Conservation (phyloP, 495 filamentous ascomycete species). For the Filosporella fistucella region DNA sequence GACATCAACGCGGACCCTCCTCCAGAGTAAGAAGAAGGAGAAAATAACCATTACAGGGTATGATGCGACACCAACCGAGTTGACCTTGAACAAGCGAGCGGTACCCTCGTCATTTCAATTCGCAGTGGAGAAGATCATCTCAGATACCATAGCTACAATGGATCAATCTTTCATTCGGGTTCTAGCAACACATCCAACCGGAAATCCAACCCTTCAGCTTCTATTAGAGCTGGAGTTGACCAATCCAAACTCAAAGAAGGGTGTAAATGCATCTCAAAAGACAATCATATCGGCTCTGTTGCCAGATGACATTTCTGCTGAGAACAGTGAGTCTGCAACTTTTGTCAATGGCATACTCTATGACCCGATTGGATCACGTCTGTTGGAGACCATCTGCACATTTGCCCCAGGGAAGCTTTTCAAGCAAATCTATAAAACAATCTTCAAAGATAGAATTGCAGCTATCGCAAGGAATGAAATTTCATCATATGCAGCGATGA, state of each 20-base stretch:
- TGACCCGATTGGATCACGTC: slow-evolving; percentile 79
- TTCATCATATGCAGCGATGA: slow-evolving; percentile 77
- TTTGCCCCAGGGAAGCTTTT: slow-evolving; percentile 82
- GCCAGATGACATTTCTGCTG: slow-evolving; percentile 57
- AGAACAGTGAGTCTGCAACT: slow-evolving; percentile 51
- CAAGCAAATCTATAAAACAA: slow-evolving; percentile 71
- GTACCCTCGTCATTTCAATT: slow-evolving; percentile 76
- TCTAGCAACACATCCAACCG: slow-evolving; percentile 80
- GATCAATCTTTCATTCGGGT: slow-evolving; percentile 71
- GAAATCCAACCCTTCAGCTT: slow-evolving; percentile 85
- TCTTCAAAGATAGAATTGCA: slow-evolving; percentile 70
- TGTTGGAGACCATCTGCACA: slow-evolving; percentile 79
- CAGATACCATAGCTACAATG: slow-evolving; percentile 62
- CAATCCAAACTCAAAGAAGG: slow-evolving; percentile 56
- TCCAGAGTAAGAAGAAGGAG: slow-evolving; percentile 90
- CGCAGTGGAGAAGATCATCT: slow-evolving; percentile 74
- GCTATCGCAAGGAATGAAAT: slow-evolving; percentile 82
- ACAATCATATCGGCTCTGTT: slow-evolving; percentile 59
- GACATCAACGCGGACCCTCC: slow-evolving; percentile 56
- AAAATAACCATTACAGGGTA: slow-evolving; percentile 51
- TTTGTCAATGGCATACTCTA: slow-evolving; percentile 88
- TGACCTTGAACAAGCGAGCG: slow-evolving; percentile 33
- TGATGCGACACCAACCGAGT: slow-evolving; percentile 32
- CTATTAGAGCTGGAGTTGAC: slow-evolving; percentile 78
- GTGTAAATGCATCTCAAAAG: slow-evolving; percentile 20